phyloP scores from a whole-genome alignment of 495 filamentous ascomycete species.

The Neurospora intermedia region DNA sequence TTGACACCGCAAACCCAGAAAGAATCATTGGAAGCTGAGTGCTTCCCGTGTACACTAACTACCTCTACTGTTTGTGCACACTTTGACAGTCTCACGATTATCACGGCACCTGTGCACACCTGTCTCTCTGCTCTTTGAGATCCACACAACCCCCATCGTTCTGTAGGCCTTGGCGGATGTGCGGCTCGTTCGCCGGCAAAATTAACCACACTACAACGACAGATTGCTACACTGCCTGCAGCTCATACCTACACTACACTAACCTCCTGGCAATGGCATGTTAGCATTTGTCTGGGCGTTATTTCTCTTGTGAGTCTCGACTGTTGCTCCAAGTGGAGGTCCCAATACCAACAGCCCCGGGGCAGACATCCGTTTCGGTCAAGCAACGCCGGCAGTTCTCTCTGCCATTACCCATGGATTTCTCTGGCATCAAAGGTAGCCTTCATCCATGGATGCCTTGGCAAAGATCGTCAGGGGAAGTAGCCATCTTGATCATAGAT shows the following conservation, averaged over 20 bases:
- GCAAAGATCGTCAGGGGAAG: neutral
- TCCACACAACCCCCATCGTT: neutral
- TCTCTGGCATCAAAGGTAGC: neutral
- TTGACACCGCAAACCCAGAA: neutral
- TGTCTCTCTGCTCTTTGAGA: neutral
- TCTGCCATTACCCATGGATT: neutral
- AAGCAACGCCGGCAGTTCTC: neutral
- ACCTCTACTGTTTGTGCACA: neutral
- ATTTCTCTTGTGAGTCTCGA: neutral
- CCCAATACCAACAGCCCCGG: neutral
- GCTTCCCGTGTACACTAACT: neutral
- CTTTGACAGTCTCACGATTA: neutral
- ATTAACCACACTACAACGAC: neutral
- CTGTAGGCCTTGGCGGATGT: neutral
- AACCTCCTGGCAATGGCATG: neutral
- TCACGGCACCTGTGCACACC: neutral
- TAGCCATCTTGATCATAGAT: neutral
- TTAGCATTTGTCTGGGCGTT: neutral
- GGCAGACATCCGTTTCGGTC: neutral
- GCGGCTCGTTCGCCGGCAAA: neutral
- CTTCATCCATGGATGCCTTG: neutral
- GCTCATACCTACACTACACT: neutral
- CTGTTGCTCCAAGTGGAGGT: neutral
- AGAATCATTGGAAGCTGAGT: neutral
- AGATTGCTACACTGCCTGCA: neutral